Evolutionary conservation across 345 rosid genomes (phyloP).

Genomic region (Trapa incisa): DNA sequence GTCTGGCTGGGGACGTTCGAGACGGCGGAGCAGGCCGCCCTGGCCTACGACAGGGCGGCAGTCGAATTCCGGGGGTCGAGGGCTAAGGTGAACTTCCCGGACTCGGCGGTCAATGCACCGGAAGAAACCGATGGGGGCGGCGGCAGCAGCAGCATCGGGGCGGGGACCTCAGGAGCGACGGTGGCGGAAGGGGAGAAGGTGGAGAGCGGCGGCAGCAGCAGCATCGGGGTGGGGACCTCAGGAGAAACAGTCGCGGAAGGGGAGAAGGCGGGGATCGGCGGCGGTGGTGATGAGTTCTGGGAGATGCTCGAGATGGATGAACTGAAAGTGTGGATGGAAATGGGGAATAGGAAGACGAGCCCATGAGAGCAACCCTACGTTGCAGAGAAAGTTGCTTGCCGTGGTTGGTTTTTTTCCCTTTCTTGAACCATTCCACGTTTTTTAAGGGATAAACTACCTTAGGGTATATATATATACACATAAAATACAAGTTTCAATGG

Average conservation of each 20-base stretch:
- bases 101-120: conserved; percentile 16
- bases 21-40: conserved; percentile 85
- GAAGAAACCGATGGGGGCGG: neutral
- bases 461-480: no score
- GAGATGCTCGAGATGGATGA: conserved; percentile 25
- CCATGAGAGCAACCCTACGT: neutral
- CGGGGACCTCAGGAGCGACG: neutral
- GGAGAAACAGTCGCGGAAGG: neutral
- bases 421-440: no score
- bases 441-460: no score
- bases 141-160: neutral
- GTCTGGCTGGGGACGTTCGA: conserved; percentile 95
- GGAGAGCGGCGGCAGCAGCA: neutral
- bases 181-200: neutral
- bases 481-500: no score
- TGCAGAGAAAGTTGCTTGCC: no score
- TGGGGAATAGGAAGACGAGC: neutral
- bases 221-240: neutral
- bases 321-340: conserved; percentile 23
- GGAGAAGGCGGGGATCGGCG: conserved; percentile 3
- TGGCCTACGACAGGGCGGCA: conserved; percentile 80
- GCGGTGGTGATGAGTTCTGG: conserved; percentile 15
- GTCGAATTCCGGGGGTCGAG: conserved; percentile 33
- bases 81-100: conserved; percentile 49
- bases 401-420: no score